phyloP scores from a whole-genome alignment of 148 eudicot genomes.

The Rhododendron ovatum region DNA sequence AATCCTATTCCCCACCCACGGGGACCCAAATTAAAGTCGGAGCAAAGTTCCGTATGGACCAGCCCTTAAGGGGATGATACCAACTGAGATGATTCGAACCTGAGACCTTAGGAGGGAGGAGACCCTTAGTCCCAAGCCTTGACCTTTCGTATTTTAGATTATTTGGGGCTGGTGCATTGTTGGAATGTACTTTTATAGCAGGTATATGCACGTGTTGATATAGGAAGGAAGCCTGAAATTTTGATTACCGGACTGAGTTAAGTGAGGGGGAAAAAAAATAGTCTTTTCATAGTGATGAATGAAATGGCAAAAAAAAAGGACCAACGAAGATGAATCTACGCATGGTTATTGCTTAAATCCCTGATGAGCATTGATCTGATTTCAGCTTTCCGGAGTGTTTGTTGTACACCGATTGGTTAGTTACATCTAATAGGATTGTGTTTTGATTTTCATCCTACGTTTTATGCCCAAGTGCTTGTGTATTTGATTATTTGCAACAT shows the following conservation, averaged over 20 bases:
- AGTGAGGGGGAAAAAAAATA: background rate
- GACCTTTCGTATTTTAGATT: background rate
- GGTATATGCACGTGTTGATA: background rate
- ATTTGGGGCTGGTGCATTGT: background rate
- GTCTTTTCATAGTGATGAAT: background rate
- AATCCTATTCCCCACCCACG: too few species aligned
- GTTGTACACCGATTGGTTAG: background rate
- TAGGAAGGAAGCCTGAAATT: background rate
- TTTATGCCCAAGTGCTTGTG: background rate
- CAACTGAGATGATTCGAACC: too few species aligned
- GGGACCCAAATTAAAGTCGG: too few species aligned
- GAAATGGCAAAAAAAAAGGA: background rate
- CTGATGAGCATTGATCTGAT: background rate
- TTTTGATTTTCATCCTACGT: background rate
- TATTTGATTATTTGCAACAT: background rate
- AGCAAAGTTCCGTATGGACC: too few species aligned
- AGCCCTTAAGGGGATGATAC: too few species aligned
- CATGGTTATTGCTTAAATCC: background rate
- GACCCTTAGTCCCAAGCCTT: too few species aligned
- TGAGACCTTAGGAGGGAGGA: too few species aligned
- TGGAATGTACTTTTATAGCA: background rate
- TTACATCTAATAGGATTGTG: background rate
- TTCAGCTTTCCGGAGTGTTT: background rate
- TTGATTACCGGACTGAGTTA: background rate
- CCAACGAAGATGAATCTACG: background rate